Percentiles rank a stretch among this genome's conserved stretches.
These are phyloP conservation scores for Trichoderma virens DNA, from an alignment of 495 filamentous ascomycete species.

Conservation along the genomic window DNA sequence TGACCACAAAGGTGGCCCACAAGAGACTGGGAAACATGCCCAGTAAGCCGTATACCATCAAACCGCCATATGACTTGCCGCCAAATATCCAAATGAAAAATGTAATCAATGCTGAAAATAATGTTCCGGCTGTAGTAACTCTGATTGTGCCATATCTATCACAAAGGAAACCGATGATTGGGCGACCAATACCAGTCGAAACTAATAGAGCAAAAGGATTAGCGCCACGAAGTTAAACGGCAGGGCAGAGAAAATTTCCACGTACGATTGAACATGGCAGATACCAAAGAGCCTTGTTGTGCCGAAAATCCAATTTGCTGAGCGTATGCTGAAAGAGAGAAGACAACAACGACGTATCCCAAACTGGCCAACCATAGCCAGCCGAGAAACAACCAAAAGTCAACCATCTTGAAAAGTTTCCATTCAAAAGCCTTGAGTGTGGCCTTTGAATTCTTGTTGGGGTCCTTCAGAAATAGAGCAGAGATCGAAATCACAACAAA, in stretches of 20 bases:
- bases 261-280: slow-evolving; percentile 59
- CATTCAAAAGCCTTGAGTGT: slow-evolving; percentile 44
- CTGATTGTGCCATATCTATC: slow-evolving; percentile 58
- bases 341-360: slow-evolving; percentile 58
- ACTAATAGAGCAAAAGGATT: not conserved
- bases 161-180: slow-evolving; percentile 54
- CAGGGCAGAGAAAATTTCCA: slow-evolving; percentile 24
- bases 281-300: slow-evolving; percentile 55
- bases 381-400: slow-evolving; percentile 52
- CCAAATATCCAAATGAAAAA: slow-evolving; percentile 56
- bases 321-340: slow-evolving; percentile 58
- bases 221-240: not conserved
- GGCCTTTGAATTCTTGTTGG: not conserved
- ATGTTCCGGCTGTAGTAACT: slow-evolving; percentile 33
- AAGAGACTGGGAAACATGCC: not conserved
- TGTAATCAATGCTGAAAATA: slow-evolving; percentile 22
- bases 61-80: slow-evolving; percentile 52
- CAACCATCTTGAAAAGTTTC: slow-evolving; percentile 41
- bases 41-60: slow-evolving; percentile 48
- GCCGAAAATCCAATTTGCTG: slow-evolving; percentile 48
- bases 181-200: slow-evolving; percentile 43
- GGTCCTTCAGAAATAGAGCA: slow-evolving; percentile 47
- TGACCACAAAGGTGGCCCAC: not conserved
- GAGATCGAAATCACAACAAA: slow-evolving; percentile 45
- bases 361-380: slow-evolving; percentile 64